phyloP scores from a whole-genome alignment of 1,284 basidiomycete species.

The Volvariella surrecta region DNA sequence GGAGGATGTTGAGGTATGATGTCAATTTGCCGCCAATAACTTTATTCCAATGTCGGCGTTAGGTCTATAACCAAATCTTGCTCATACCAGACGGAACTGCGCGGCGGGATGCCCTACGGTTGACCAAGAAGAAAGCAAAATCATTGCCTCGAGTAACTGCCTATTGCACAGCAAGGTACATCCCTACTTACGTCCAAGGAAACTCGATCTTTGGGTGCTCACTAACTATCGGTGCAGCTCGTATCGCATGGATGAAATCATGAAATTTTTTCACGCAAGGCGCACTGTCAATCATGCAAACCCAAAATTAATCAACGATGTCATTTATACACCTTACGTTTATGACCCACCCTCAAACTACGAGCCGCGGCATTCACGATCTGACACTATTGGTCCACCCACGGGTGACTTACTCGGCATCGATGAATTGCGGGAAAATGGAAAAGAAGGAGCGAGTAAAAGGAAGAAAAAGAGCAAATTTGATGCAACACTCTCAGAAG shows the following conservation, averaged over 20 bases:
- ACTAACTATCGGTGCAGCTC: slow-evolving; percentile 47
- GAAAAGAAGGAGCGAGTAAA: slow-evolving; percentile 23
- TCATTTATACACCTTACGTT: slow-evolving; percentile 77
- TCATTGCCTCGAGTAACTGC: slow-evolving; percentile 92
- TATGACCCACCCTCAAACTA: slow-evolving; percentile 43
- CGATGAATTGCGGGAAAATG: slow-evolving; percentile 47
- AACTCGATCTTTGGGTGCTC: slow-evolving; percentile 2
- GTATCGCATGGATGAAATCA: slow-evolving; percentile 80
- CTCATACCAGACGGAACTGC: slow-evolving; percentile 94
- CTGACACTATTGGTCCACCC: slow-evolving; percentile 17
- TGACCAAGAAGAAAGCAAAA: slow-evolving; percentile 93
- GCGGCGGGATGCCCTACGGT: slow-evolving; percentile 77
- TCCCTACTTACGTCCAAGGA: slow-evolving; percentile 4
- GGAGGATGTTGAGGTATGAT: slow-evolving; percentile 58
- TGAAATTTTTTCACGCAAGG: slow-evolving; percentile 84
- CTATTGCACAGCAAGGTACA: slow-evolving; percentile 86
- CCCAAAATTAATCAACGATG: slow-evolving; percentile 73
- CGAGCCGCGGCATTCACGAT: slow-evolving; percentile 16
- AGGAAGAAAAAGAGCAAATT: slow-evolving; percentile 56
- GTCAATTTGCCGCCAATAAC: slow-evolving; percentile 6
- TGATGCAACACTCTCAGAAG: slow-evolving; percentile 56
- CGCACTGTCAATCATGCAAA: slow-evolving; percentile 78
- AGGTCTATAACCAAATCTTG: slow-evolving; percentile 87
- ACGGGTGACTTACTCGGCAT: slow-evolving; percentile 69
- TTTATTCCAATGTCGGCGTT: slow-evolving; percentile 4